Evolutionary conservation across 345 rosid species (phyloP).

Genomic region (Gossypium turneri): DNA sequence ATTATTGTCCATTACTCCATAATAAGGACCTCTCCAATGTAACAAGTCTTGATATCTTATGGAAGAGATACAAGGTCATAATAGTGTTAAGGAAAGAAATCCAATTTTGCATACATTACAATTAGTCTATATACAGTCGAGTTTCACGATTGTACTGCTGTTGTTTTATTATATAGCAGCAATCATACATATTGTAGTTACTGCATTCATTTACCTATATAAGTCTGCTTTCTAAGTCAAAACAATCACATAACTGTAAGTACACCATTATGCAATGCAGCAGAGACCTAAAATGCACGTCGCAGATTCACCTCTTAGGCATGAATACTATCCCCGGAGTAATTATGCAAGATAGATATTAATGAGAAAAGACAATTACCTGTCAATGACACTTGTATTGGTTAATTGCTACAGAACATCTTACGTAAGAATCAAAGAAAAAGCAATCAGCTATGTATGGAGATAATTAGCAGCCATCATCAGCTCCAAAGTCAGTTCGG

Average conservation of each 20-base stretch:
- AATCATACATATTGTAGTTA: neutral
- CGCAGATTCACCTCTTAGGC: neutral
- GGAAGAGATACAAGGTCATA: neutral
- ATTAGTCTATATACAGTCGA: neutral
- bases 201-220: neutral
- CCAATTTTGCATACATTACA: neutral
- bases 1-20: neutral
- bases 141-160: neutral
- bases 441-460: constrained; percentile 35
- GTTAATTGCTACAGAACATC: neutral
- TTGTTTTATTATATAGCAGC: neutral
- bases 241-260: neutral
- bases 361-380: neutral
- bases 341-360: neutral
- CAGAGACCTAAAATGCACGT: neutral
- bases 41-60: neutral
- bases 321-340: neutral
- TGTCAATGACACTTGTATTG: neutral
- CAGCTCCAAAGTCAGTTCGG: constrained; percentile 64
- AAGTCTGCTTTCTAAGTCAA: constrained; percentile 1
- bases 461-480: constrained; percentile 83
- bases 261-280: neutral
- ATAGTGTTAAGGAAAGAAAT: neutral
- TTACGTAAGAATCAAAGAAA: constrained; percentile 4
- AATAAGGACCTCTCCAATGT: neutral